These are phyloP conservation scores for Auricularia cornea DNA, from an alignment of 768 basidiomycete genomes.

Conservation along the genomic window DNA sequence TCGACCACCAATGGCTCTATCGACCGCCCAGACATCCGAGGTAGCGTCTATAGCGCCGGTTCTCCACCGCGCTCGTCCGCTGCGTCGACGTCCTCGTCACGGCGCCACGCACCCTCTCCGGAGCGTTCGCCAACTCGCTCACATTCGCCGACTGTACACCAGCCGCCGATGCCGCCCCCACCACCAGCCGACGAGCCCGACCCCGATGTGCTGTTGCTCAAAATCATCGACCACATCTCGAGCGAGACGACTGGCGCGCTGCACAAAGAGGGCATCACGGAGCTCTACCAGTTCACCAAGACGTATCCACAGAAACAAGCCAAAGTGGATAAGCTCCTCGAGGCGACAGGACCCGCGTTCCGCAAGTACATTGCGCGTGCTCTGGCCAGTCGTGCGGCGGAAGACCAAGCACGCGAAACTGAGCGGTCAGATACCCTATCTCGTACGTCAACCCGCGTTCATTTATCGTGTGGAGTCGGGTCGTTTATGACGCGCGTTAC, in stretches of 20 bases:
- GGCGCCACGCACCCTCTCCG: background rate
- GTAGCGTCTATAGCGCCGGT: background rate
- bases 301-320: constrained; percentile 77
- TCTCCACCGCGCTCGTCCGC: background rate
- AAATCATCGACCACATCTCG: constrained; percentile 79
- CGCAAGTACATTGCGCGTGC: constrained; percentile 87
- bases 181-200: constrained; percentile 71
- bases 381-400: constrained; percentile 76
- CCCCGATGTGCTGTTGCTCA: constrained; percentile 73
- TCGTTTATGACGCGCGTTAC: background rate
- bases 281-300: constrained; percentile 89
- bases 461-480: background rate
- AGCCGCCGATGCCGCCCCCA: constrained; percentile 10
- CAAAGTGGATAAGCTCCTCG: constrained; percentile 79
- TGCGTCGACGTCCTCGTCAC: background rate
- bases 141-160: background rate
- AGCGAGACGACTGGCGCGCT: constrained; percentile 82
- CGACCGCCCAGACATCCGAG: background rate
- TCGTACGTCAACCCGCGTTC: constrained; percentile 44
- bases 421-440: constrained; percentile 79
- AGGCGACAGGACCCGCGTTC: constrained; percentile 83
- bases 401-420: constrained; percentile 68
- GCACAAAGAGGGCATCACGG: constrained; percentile 91
- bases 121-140: background rate
- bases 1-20: background rate